These are phyloP conservation scores for Elaeis oleifera DNA, from an alignment of 202 grass and related monocot species.

Conservation along the genomic window DNA sequence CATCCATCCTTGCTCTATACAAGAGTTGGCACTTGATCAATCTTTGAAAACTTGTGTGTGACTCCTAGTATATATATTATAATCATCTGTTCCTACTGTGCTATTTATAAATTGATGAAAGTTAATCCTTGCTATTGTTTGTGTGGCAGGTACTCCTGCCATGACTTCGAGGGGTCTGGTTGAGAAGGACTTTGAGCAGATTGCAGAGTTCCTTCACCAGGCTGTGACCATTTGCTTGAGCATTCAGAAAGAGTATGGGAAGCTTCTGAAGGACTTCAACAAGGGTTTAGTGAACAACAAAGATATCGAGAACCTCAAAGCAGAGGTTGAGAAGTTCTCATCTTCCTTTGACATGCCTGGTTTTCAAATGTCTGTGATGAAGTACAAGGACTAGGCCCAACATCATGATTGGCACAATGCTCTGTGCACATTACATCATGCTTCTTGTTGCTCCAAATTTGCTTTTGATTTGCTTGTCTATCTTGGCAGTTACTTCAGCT, in stretches of 20 bases:
- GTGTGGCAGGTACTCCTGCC: conserved; percentile 63
- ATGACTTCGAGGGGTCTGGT: conserved; percentile 96
- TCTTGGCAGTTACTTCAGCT: no score
- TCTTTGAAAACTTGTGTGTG: no score
- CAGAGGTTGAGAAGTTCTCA: conserved; percentile 68
- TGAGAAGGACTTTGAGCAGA: conserved; percentile 95
- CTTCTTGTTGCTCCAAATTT: no score
- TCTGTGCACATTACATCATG: background rate
- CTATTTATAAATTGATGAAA: background rate
- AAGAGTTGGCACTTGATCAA: no score
- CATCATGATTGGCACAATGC: background rate
- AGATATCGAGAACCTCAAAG: conserved; percentile 70
- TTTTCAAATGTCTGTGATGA: conserved; percentile 84
- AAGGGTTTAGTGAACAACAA: conserved; percentile 89
- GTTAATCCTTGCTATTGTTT: background rate
- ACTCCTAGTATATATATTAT: no score
- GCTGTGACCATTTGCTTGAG: conserved; percentile 83
- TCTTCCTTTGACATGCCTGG: conserved; percentile 92
- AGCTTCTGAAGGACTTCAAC: conserved; percentile 97
- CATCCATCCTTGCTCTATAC: no score
- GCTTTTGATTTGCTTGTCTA: no score
- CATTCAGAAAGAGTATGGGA: conserved; percentile 86
- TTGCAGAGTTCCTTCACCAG: conserved; percentile 93
- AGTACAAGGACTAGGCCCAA: conserved; percentile 65
- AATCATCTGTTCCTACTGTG: no score